A percentile compares a stretch with the other conserved stretches of the same genome.
phyloP scores from a whole-genome alignment of 208 protist genomes.

The Acanthamoeba triangularis region DNA sequence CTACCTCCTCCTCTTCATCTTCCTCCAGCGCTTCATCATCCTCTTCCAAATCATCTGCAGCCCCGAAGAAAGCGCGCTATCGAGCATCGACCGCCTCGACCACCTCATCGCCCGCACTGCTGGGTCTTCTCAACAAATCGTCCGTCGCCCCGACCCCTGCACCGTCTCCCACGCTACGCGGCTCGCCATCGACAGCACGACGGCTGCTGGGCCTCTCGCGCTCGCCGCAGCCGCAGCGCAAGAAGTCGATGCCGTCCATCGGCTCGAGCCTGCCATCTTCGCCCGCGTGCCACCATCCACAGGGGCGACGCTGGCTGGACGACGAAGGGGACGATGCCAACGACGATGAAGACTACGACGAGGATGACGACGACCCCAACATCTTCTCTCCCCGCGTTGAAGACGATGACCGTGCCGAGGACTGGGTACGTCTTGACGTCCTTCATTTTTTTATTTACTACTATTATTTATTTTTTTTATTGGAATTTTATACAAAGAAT shows the following conservation, averaged over 20 bases:
- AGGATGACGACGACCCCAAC: not conserved
- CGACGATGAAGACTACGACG: not conserved
- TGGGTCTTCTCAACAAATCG: not conserved
- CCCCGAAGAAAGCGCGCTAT: not conserved
- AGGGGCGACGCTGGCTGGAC: not conserved
- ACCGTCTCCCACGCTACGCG: not conserved
- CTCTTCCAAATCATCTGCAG: too few species aligned
- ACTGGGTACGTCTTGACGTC: not conserved
- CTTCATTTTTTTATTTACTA: not conserved
- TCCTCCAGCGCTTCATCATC: not conserved
- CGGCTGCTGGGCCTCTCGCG: not conserved
- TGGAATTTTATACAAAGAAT: not conserved
- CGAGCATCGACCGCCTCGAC: not conserved
- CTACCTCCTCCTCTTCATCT: not conserved
- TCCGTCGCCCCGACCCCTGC: not conserved
- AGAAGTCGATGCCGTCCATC: not conserved
- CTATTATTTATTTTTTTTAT: not conserved
- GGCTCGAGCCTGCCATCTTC: not conserved
- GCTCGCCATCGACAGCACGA: not conserved
- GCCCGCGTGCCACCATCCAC: not conserved
- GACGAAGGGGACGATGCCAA: not conserved
- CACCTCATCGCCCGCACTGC: not conserved
- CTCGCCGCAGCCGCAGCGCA: not conserved
- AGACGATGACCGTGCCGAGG: not conserved
- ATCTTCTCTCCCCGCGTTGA: slow-evolving; percentile 20